Conservation (phyloP, 2,329 filamentous ascomycete genomes). For the Torrubiella hemipterigena region DNA sequence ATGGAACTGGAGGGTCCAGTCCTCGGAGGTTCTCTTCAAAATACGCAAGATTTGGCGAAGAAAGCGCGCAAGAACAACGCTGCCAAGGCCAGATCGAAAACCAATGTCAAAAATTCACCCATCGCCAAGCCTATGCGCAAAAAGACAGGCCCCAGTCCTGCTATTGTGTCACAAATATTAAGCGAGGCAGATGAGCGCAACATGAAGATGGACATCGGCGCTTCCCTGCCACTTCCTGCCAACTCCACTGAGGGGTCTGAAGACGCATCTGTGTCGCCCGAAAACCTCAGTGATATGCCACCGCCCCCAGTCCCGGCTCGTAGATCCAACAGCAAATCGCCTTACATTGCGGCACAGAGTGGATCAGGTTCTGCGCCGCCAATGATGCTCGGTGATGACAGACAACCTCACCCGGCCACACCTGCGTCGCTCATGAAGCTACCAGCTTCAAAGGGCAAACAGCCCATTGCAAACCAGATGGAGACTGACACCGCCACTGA, state of each 20-base stretch:
- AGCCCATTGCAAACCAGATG: conserved; percentile 25
- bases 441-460: conserved; percentile 40
- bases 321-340: conserved; percentile 53
- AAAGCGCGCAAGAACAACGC: conserved; percentile 40
- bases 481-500: conserved; percentile 33
- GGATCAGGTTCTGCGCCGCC: conserved; percentile 5
- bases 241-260: conserved; percentile 43
- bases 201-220: conserved; percentile 20
- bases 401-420: conserved; percentile 57
- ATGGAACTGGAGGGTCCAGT: conserved; percentile 38
- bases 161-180: conserved; percentile 42
- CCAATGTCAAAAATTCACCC: conserved; percentile 55
- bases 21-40: conserved; percentile 17
- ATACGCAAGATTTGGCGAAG: conserved; percentile 36
- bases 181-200: conserved; percentile 36
- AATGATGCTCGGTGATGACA: conserved; percentile 10
- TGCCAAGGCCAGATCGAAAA: conserved; percentile 37
- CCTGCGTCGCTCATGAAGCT: conserved; percentile 82
- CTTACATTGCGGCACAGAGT: conserved; percentile 49
- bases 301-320: conserved; percentile 56
- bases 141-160: conserved; percentile 38
- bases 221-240: conserved; percentile 24
- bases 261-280: conserved; percentile 52
- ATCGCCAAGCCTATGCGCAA: conserved; percentile 56
- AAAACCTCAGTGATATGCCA: conserved; percentile 53